Percentiles rank a stretch among this genome's conserved stretches.
phyloP scores from a whole-genome alignment of 345 rosid genomes.

The Nephelium lappaceum region DNA sequence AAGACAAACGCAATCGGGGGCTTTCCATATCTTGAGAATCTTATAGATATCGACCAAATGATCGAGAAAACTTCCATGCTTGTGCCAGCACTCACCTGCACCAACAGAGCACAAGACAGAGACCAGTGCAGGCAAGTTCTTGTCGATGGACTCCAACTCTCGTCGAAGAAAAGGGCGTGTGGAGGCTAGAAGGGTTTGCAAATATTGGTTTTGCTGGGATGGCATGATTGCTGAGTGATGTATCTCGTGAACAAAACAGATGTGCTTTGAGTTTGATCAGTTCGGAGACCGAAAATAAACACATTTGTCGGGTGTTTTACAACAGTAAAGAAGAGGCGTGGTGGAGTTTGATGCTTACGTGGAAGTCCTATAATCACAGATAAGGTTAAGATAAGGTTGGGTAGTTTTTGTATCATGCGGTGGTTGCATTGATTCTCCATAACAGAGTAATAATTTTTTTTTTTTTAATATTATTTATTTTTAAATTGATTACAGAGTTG shows the following conservation, averaged over 20 bases:
- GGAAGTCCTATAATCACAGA: too few species aligned
- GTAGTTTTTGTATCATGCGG: too few species aligned
- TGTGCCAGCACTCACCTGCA: slow-evolving; percentile 99
- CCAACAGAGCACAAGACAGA: slow-evolving; percentile 81
- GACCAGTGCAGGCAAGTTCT: slow-evolving; percentile 61
- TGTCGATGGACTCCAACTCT: slow-evolving; percentile 67
- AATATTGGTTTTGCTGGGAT: slow-evolving; percentile 3
- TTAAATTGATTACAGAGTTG: too few species aligned
- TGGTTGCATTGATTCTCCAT: too few species aligned
- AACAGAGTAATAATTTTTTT: too few species aligned
- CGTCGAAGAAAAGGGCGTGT: slow-evolving; percentile 95
- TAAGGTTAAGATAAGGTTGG: too few species aligned
- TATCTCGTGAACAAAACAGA: too few species aligned
- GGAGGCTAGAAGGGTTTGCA: slow-evolving; percentile 45
- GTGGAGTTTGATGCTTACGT: too few species aligned
- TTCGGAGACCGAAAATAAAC: not conserved
- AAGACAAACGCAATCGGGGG: slow-evolving; percentile 77
- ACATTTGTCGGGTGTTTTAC: too few species aligned
- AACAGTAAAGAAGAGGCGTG: too few species aligned
- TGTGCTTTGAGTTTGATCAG: not conserved
- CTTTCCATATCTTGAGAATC: slow-evolving; percentile 79
- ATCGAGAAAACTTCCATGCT: slow-evolving; percentile 89
- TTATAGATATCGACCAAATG: slow-evolving; percentile 85
- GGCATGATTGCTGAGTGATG: slow-evolving; percentile 10
- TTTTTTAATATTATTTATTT: too few species aligned